These are phyloP conservation scores for Fusarium concolor DNA, from an alignment of 2,329 filamentous ascomycete species.

Conservation along the genomic window DNA sequence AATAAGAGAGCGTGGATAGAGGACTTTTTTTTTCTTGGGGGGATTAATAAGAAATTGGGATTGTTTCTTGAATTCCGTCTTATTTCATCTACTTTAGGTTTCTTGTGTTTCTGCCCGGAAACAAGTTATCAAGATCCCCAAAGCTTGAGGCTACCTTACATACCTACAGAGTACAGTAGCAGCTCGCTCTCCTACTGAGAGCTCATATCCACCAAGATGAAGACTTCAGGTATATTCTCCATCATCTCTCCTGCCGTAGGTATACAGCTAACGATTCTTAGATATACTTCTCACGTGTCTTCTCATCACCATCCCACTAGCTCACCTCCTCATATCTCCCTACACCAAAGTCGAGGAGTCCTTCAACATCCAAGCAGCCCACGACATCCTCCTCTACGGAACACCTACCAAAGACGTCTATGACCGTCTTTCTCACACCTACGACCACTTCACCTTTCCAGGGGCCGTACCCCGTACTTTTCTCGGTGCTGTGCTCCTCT, in stretches of 20 bases:
- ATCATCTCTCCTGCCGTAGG: neutral
- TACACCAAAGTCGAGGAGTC: conserved; percentile 99
- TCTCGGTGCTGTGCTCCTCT: conserved; percentile 80
- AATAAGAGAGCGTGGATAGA: conserved; percentile 1
- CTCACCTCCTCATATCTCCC: conserved; percentile 80
- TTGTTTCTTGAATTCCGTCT: neutral
- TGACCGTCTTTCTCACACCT: conserved; percentile 69
- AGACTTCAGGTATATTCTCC: conserved; percentile 26
- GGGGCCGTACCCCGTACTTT: conserved; percentile 94
- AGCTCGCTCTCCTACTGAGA: conserved; percentile 2
- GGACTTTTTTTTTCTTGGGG: neutral
- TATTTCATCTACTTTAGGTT: neutral
- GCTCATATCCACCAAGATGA: conserved; percentile 38
- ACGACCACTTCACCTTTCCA: conserved; percentile 92
- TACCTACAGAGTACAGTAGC: neutral
- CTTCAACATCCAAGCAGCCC: conserved; percentile 94
- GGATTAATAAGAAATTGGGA: neutral
- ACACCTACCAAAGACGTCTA: conserved; percentile 70
- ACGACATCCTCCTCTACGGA: conserved; percentile 88
- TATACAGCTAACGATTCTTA: conserved; percentile 22
- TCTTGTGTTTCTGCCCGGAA: neutral
- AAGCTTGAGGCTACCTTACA: neutral
- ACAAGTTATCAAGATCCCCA: neutral
- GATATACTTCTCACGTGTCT: conserved; percentile 45
- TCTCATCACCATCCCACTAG: conserved; percentile 67